Base-by-base conservation (phyloP, 2,329 filamentous ascomycete genomes). In the Trichoderma koningii region DNA sequence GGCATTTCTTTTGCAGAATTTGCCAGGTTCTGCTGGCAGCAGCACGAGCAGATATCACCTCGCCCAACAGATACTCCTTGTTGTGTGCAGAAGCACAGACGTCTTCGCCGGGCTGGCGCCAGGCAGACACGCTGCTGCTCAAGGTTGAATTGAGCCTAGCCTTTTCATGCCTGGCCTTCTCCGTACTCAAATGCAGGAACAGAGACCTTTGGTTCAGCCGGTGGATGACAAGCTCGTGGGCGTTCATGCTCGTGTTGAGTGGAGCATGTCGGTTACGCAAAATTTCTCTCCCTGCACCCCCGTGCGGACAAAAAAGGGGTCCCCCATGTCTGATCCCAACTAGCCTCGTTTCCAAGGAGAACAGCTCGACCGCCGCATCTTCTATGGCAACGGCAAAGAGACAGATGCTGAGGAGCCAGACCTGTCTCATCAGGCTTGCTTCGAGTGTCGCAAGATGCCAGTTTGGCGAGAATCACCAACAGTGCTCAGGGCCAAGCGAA, bases 241-340 rank as follows among this genome's bases (percentile, higher is more conserved):
- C 41, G 50, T 63, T 63, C 60, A 63, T 63, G 60, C 60, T 55
- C 60, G 60, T 63, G 48, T 63, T 53, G 38, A 63, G 60, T 63
- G 60, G 60, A 63, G 60, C 34, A 23, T 38, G 19, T 47, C 41
- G 48, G 34, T 44, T 63, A 47, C 52, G 28, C 48, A 63, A 63
- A 63, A 63, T 38, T 53, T 63, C 60, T 63, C 42, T 47, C 60
- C 60, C 50, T 63, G 60, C 50, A 63, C 53, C 60, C 60, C 60
- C 60, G 42, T 63, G 50, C 50, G 50, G 55, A 30, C 34, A 55
- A 63, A 63, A 63, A 63, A 50, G 60, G 47, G 60, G 38, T 10
- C 41, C 21, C 34, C 60, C 60, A 45, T 63, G 60, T 47, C 60
- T 23, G 45, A 55, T 45, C 26, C 41, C 38, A 21, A 19, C 38